Conservation (phyloP, 2,329 filamentous ascomycete genomes). For the Talaromyces sp. region DNA sequence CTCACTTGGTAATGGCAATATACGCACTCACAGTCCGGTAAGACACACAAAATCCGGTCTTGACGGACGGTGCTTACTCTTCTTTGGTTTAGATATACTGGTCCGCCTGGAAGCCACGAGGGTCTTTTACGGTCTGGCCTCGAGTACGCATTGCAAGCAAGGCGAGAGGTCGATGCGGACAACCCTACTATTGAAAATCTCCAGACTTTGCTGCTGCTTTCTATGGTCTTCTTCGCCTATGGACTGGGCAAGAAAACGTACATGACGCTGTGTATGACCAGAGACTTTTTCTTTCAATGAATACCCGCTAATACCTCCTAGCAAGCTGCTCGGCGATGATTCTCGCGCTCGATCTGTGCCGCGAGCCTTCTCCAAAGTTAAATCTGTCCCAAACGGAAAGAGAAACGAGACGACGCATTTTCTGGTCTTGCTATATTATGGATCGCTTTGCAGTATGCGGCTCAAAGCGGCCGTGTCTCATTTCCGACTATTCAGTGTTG, state of each 20-base stretch:
- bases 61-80: slow-evolving; percentile 13
- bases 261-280: slow-evolving; percentile 68
- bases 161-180: slow-evolving; percentile 67
- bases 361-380: slow-evolving; percentile 61
- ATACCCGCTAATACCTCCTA: slow-evolving; percentile 27
- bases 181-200: slow-evolving; percentile 74
- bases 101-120: slow-evolving; percentile 61
- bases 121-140: slow-evolving; percentile 63
- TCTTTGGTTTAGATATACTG: slow-evolving; percentile 55
- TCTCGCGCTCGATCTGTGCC: slow-evolving; percentile 72
- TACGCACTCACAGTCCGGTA: slow-evolving; percentile 58
- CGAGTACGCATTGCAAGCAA: slow-evolving; percentile 65
- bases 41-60: slow-evolving; percentile 13
- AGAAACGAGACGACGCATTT: slow-evolving; percentile 71
- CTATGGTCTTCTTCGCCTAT: slow-evolving; percentile 67
- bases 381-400: slow-evolving; percentile 62
- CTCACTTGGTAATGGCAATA: slow-evolving; percentile 47
- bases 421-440: slow-evolving; percentile 84
- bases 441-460: slow-evolving; percentile 79
- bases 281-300: background rate
- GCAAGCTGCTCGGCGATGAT: slow-evolving; percentile 76
- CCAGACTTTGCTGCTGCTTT: slow-evolving; percentile 69
- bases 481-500: slow-evolving; percentile 69
- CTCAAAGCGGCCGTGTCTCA: slow-evolving; percentile 73
- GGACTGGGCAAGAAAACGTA: slow-evolving; percentile 80